Evolutionary conservation across 208 protist genomes (phyloP).

Genomic region (Wallacemonas sp.): DNA sequence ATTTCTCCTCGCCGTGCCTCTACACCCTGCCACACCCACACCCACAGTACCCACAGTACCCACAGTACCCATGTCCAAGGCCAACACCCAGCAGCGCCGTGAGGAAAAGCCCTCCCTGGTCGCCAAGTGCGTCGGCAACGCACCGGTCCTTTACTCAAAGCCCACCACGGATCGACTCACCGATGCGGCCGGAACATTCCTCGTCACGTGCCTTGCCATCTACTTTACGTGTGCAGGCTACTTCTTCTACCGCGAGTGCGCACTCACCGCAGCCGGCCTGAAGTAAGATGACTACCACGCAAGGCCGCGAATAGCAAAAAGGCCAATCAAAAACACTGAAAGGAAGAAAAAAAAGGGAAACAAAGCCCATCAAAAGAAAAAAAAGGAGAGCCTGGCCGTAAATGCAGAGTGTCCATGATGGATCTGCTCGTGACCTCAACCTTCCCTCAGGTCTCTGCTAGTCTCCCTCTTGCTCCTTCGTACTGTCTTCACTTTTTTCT

Average conservation of each 20-base stretch:
- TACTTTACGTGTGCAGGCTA: conserved; percentile 81
- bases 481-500: background rate
- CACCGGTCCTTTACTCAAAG: conserved; percentile 64
- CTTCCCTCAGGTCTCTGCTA: too few species aligned
- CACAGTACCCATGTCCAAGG: conserved; percentile 1
- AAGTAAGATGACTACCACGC: background rate
- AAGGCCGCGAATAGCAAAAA: background rate
- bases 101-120: conserved; percentile 9
- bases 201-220: conserved; percentile 65
- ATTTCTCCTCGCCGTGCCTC: background rate
- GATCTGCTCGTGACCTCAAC: background rate
- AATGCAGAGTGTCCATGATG: background rate
- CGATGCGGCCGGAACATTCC: conserved; percentile 65
- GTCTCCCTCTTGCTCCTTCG: background rate
- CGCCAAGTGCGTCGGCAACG: conserved; percentile 51
- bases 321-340: conserved; percentile 10
- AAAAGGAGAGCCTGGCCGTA: too few species aligned
- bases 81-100: background rate
- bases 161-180: conserved; percentile 54
- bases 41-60: background rate
- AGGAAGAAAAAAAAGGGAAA: too few species aligned
- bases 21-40: too few species aligned
- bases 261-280: conserved; percentile 10
- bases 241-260: conserved; percentile 70
- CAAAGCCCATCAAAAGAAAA: conserved; percentile 10